Evolutionary conservation across 2,329 filamentous ascomycete species (phyloP).

Genomic region (Colletotrichum karsti): DNA sequence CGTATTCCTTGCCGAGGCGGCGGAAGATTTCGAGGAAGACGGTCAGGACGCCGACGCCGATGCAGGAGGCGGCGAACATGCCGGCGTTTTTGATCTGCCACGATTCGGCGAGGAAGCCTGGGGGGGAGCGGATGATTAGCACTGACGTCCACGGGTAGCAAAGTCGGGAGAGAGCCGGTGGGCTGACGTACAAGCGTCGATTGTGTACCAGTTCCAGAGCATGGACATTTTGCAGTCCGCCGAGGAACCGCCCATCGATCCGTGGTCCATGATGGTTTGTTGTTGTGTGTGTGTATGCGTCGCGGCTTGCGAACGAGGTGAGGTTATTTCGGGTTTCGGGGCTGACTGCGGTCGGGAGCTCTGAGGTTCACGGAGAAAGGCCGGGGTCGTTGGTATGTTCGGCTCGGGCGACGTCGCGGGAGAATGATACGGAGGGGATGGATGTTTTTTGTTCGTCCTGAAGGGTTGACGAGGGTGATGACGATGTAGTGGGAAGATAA

Average conservation of each 20-base stretch:
- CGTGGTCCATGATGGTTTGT: conserved; percentile 34
- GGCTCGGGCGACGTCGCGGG: too few relatives aligned
- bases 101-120: conserved; percentile 47
- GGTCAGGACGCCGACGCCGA: conserved; percentile 50
- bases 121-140: not conserved
- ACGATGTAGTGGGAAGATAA: not conserved
- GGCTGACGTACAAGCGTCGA: conserved; percentile 45
- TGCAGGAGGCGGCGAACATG: conserved; percentile 52
- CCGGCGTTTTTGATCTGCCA: conserved; percentile 50
- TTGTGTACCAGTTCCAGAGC: conserved; percentile 54
- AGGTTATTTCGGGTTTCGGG: not conserved
- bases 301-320: not conserved
- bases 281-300: not conserved
- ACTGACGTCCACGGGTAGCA: too few relatives aligned
- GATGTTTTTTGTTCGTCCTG: too few relatives aligned
- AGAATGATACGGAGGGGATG: too few relatives aligned
- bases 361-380: too few relatives aligned
- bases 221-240: conserved; percentile 45
- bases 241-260: conserved; percentile 29
- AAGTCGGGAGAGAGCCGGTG: too few relatives aligned
- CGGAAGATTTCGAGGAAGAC: conserved; percentile 50
- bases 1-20: conserved; percentile 51
- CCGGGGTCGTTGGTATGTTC: too few relatives aligned
- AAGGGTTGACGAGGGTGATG: too few relatives aligned
- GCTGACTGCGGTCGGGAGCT: too few relatives aligned